Percentiles rank a stretch among this genome's conserved stretches.
These are phyloP conservation scores for Saccharomyces eubayanus DNA, from an alignment of 805 yeast species.

Conservation along the genomic window DNA sequence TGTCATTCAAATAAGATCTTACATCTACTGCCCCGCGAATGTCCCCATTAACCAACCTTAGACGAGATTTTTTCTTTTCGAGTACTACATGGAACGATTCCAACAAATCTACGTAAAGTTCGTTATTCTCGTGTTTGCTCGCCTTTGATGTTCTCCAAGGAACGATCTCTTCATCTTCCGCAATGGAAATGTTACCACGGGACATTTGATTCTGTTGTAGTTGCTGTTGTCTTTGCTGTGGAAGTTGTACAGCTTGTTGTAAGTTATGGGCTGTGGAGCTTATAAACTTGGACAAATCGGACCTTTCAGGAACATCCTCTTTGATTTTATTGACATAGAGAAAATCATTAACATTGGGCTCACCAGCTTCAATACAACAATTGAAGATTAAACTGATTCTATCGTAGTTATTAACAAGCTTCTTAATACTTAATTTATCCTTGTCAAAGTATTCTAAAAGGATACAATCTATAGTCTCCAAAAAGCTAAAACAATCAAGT, in stretches of 20 bases:
- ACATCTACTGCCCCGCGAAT: constrained; percentile 59
- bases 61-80: constrained; percentile 4
- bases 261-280: constrained; percentile 30
- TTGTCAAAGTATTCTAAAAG: constrained; percentile 52
- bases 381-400: constrained; percentile 61
- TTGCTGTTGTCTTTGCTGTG: constrained; percentile 6
- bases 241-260: constrained; percentile 12
- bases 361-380: constrained; percentile 72
- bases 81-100: constrained; percentile 57
- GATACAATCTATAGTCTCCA: constrained; percentile 41
- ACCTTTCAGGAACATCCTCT: constrained; percentile 54
- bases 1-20: constrained; percentile 64
- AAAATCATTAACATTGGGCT: constrained; percentile 63
- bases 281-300: constrained; percentile 30
- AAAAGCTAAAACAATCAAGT: constrained; percentile 45
- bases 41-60: constrained; percentile 19
- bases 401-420: constrained; percentile 62
- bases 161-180: constrained; percentile 24
- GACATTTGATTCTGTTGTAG: constrained; percentile 1
- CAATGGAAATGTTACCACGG: not conserved
- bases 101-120: constrained; percentile 72
- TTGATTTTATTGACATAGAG: constrained; percentile 43
- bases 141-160: constrained; percentile 80
- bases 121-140: constrained; percentile 63
- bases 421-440: constrained; percentile 44